Evolutionary conservation across 2,329 filamentous ascomycete species (phyloP).

Genomic region (Herpotrichia juniperi): DNA sequence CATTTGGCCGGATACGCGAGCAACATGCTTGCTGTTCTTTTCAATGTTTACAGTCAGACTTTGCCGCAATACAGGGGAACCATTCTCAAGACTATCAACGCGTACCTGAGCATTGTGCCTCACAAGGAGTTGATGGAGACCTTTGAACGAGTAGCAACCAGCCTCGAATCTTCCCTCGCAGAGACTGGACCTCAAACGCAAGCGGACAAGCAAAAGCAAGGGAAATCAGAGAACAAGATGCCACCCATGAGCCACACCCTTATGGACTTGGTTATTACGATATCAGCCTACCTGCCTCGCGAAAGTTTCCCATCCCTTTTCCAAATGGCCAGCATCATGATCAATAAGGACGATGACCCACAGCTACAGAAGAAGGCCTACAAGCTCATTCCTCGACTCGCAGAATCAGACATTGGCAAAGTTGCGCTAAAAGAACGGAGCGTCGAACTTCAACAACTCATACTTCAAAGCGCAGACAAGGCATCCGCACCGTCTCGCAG

Average conservation of each 20-base stretch:
- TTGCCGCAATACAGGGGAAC: slow-evolving; percentile 89
- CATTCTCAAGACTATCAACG: slow-evolving; percentile 92
- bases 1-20: slow-evolving; percentile 80
- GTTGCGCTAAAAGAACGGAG: slow-evolving; percentile 78
- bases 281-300: slow-evolving; percentile 89
- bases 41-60: slow-evolving; percentile 98
- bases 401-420: slow-evolving; percentile 78
- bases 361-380: slow-evolving; percentile 99
- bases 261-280: slow-evolving; percentile 96
- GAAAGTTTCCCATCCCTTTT: slow-evolving; percentile 86
- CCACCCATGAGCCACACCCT: slow-evolving; percentile 92
- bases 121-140: slow-evolving; percentile 82
- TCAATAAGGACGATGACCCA: slow-evolving; percentile 81
- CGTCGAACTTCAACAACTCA: slow-evolving; percentile 78
- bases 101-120: slow-evolving; percentile 88
- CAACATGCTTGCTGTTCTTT: slow-evolving; percentile 94
- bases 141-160: slow-evolving; percentile 82
- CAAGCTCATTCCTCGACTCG: slow-evolving; percentile 91
- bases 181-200: slow-evolving; percentile 67
- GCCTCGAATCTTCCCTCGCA: slow-evolving; percentile 76
- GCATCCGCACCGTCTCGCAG: slow-evolving; percentile 84
- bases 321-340: slow-evolving; percentile 81
- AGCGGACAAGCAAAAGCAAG: slow-evolving; percentile 65
- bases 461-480: slow-evolving; percentile 80
- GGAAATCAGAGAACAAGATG: slow-evolving; percentile 71